Percentiles rank a stretch among this genome's conserved stretches.
phyloP scores from a whole-genome alignment of 768 basidiomycete species.

The Russula compacta region DNA sequence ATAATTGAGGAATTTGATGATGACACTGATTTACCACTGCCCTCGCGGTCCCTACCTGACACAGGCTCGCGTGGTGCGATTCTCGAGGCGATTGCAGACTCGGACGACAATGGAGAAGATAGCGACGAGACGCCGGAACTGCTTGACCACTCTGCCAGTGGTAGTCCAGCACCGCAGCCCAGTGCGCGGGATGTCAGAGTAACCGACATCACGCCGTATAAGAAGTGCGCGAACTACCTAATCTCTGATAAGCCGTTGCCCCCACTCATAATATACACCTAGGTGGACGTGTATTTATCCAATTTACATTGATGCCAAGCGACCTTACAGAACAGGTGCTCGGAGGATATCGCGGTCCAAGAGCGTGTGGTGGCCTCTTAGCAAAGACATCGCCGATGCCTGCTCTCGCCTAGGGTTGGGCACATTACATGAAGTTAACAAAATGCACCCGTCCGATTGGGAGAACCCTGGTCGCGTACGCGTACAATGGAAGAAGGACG shows the following conservation, averaged over 20 bases:
- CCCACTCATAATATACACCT: slow-evolving; percentile 13
- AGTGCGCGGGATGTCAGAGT: slow-evolving; percentile 27
- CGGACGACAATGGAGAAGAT: slow-evolving; percentile 40
- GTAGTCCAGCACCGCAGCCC: slow-evolving; percentile 30
- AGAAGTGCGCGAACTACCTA: slow-evolving; percentile 45
- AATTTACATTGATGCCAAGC: slow-evolving; percentile 94
- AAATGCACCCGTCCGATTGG: slow-evolving; percentile 93
- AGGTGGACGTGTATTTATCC: slow-evolving; percentile 98
- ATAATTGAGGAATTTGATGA: slow-evolving; percentile 84
- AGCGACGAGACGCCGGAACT: slow-evolving; percentile 20
- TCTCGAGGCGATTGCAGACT: slow-evolving; percentile 52
- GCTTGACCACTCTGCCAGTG: slow-evolving; percentile 49
- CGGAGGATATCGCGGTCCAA: slow-evolving; percentile 72
- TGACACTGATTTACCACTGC: slow-evolving; percentile 85
- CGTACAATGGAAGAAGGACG: slow-evolving; percentile 87
- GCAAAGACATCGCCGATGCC: slow-evolving; percentile 86
- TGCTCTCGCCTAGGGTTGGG: slow-evolving; percentile 67
- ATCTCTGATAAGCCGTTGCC: slow-evolving; percentile 9
- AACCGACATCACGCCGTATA: slow-evolving; percentile 75
- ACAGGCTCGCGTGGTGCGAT: slow-evolving; percentile 66
- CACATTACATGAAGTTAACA: slow-evolving; percentile 81
- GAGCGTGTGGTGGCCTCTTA: slow-evolving; percentile 91
- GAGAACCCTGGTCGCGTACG: slow-evolving; percentile 94
- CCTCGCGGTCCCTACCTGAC: slow-evolving; percentile 53
- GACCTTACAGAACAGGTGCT: slow-evolving; percentile 73